phyloP scores from a whole-genome alignment of 177 flowering plant genomes.

The Tripterygium wilfordii region DNA sequence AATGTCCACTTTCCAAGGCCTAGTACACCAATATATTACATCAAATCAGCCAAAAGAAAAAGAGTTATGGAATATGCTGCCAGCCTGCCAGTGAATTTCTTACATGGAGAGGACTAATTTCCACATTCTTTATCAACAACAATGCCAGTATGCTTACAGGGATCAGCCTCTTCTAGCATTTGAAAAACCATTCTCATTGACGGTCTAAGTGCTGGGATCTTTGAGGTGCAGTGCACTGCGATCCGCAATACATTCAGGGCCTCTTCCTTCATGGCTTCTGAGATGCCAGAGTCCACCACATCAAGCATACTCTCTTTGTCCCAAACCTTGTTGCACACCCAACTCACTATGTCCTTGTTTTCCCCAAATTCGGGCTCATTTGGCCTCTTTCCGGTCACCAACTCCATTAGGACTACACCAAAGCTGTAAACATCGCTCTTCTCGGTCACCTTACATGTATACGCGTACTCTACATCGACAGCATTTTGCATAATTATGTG shows the following conservation, averaged over 20 bases:
- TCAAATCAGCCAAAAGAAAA: no score
- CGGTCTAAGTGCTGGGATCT: conserved; percentile 59
- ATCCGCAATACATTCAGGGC: conserved; percentile 55
- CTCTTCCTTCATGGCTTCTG: conserved; percentile 37
- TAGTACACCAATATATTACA: no score
- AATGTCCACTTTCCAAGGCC: no score
- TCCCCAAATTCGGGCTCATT: conserved; percentile 70
- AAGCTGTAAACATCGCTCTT: conserved; percentile 93
- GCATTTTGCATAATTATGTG: neutral
- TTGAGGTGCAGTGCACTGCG: conserved; percentile 56
- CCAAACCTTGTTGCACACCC: conserved; percentile 45
- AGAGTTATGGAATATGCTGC: no score
- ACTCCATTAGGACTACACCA: conserved; percentile 88
- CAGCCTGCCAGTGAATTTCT: no score
- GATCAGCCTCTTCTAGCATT: conserved; percentile 71
- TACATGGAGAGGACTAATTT: no score
- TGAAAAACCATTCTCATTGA: conserved; percentile 80
- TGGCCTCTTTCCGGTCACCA: conserved; percentile 78
- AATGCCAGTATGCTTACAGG: conserved; percentile 24
- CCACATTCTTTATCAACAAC: conserved; percentile 15
- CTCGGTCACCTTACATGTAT: conserved; percentile 62
- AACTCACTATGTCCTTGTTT: conserved; percentile 62
- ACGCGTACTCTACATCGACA: conserved; percentile 61
- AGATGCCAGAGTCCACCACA: conserved; percentile 49
- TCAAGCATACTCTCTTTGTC: conserved; percentile 27